Conservation (phyloP, 129 eudicot species). For the Flaveria trinervia region DNA sequence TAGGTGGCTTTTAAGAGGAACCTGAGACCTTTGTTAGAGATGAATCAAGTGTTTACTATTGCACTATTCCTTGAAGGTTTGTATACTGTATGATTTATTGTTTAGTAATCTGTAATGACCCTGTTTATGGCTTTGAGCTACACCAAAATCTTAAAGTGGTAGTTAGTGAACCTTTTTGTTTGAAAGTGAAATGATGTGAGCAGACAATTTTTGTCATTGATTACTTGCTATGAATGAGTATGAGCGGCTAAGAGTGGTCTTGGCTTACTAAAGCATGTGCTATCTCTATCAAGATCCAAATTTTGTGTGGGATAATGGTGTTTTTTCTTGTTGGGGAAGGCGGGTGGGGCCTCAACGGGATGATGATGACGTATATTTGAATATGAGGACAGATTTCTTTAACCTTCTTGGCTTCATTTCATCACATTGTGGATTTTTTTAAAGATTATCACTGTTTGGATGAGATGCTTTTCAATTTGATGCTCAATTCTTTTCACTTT, state of each 20-base stretch:
- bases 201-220: conserved; percentile 25
- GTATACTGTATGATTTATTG: conserved; percentile 11
- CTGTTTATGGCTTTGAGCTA: conserved; percentile 10
- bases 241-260: conserved; percentile 50
- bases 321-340: conserved; percentile 55
- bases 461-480: conserved; percentile 42
- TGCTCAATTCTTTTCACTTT: conserved; percentile 34
- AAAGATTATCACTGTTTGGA: conserved; percentile 35
- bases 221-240: conserved; percentile 41
- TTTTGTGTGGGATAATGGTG: conserved; percentile 63
- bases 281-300: conserved; percentile 48
- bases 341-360: conserved; percentile 39
- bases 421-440: conserved; percentile 32
- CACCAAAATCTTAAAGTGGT: conserved; percentile 18
- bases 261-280: conserved; percentile 37
- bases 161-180: conserved; percentile 18
- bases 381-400: conserved; percentile 29
- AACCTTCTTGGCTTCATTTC: conserved; percentile 36
- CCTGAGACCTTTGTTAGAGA: too few species aligned
- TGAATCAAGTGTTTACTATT: too few species aligned
- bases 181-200: conserved; percentile 33
- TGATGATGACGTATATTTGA: conserved; percentile 55
- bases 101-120: conserved; percentile 13
- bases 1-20: too few species aligned
- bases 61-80: too few species aligned